A percentile compares a stretch with the other conserved stretches of the same genome.
phyloP scores from a whole-genome alignment of 1,139 yeast genomes.

The Scheffersomyces lignicola region DNA sequence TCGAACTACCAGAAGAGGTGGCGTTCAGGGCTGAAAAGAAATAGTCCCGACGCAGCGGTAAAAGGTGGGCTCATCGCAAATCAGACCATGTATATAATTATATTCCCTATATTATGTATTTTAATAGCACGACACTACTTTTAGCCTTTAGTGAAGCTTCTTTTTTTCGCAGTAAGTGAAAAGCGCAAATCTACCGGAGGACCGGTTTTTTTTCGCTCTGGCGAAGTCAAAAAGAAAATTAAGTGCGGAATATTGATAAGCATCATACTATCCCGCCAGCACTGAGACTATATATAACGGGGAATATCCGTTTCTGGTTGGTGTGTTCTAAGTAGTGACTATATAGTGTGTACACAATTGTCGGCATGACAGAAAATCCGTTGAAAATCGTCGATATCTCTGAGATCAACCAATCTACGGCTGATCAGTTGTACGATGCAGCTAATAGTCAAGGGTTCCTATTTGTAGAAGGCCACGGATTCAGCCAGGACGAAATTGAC shows the following conservation, averaged over 20 bases:
- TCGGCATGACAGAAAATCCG: conserved; percentile 34
- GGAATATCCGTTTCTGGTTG: too few species aligned
- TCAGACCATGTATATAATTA: not conserved
- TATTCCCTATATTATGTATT: not conserved
- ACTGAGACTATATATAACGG: too few species aligned
- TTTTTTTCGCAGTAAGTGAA: too few species aligned
- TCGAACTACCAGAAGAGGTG: conserved; percentile 73
- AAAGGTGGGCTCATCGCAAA: not conserved
- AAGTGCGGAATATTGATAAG: too few species aligned
- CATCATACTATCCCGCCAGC: too few species aligned
- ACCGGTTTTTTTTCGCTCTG: too few species aligned
- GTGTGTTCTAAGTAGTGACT: too few species aligned
- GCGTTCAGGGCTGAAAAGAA: conserved; percentile 51
- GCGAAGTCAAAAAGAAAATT: too few species aligned
- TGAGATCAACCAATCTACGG: conserved; percentile 41
- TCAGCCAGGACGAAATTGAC: conserved; percentile 58
- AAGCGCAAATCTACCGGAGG: too few species aligned
- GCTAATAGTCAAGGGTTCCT: conserved; percentile 71
- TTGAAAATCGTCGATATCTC: conserved; percentile 58
- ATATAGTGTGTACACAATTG: too few species aligned
- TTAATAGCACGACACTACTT: not conserved
- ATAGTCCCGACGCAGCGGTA: conserved; percentile 7
- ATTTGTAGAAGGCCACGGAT: conserved; percentile 71
- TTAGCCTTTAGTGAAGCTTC: too few species aligned
- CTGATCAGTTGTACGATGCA: conserved; percentile 56